Percentiles rank a stretch among this genome's conserved stretches.
Evolutionary conservation across 768 basidiomycete species (phyloP).

Genomic region (Cystobasidium onofrii): DNA sequence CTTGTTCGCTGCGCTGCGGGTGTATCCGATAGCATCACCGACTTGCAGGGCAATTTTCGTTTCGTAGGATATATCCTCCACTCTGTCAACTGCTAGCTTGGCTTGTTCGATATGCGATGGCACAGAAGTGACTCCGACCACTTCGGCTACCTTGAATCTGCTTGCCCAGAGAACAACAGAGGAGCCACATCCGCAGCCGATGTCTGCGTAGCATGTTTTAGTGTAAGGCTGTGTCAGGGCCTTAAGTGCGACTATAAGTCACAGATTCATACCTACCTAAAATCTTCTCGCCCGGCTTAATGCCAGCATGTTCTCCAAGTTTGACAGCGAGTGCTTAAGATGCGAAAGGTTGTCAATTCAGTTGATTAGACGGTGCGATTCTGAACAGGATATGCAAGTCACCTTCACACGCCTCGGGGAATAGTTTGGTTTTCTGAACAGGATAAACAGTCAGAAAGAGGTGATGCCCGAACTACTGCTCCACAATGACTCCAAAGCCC

Average conservation of each 20-base stretch:
- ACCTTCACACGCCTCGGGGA: constrained; percentile 61
- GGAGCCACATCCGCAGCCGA: constrained; percentile 63
- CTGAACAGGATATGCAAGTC: not conserved
- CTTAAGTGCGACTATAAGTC: too few relatives aligned
- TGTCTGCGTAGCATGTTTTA: constrained; percentile 49
- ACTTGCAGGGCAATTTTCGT: constrained; percentile 49
- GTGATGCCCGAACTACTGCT: not conserved
- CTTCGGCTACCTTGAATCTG: constrained; percentile 49
- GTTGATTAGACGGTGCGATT: too few relatives aligned
- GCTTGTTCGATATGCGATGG: constrained; percentile 52
- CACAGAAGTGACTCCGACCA: constrained; percentile 55
- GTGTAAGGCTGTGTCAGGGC: not conserved
- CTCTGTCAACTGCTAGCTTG: constrained; percentile 43
- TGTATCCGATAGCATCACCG: constrained; percentile 53
- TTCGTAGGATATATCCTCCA: constrained; percentile 26
- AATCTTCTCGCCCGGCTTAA: constrained; percentile 50
- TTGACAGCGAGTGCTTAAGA: constrained; percentile 53
- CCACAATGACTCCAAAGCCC: constrained; percentile 27
- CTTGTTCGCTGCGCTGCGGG: not conserved
- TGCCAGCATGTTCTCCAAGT: constrained; percentile 50
- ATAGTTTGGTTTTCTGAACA: constrained; percentile 50
- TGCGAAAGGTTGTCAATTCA: constrained; percentile 23
- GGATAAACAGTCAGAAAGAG: not conserved
- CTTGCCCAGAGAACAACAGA: constrained; percentile 53
- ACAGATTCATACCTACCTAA: constrained; percentile 52